phyloP scores from a whole-genome alignment of 2,329 filamentous ascomycete genomes.

The Aspergillus fumigatus region DNA sequence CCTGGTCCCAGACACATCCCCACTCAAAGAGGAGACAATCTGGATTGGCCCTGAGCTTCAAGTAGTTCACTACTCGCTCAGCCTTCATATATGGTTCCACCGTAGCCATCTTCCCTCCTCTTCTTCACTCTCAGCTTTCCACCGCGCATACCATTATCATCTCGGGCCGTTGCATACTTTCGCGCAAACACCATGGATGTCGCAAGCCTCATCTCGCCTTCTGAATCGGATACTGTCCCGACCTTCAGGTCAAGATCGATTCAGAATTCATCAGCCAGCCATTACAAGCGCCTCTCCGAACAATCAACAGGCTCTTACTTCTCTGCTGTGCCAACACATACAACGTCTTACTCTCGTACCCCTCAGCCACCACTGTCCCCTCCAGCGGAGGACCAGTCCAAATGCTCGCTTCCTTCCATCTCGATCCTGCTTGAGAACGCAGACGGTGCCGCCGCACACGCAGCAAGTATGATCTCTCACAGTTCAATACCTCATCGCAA shows the following conservation, averaged over 20 bases:
- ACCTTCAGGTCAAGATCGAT: slow-evolving; percentile 11
- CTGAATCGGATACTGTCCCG: slow-evolving; percentile 16
- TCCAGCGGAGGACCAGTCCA: slow-evolving; percentile 55
- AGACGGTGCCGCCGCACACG: slow-evolving; percentile 57
- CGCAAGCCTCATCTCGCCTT: slow-evolving; percentile 29
- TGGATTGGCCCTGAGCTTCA: slow-evolving; percentile 3
- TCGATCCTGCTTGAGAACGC: slow-evolving; percentile 82
- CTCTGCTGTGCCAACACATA: slow-evolving; percentile 8
- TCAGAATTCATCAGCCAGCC: slow-evolving; percentile 15
- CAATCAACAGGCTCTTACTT: slow-evolving; percentile 19
- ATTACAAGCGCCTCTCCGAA: slow-evolving; percentile 21
- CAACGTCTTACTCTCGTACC: slow-evolving; percentile 24
- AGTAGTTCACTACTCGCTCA: slow-evolving; percentile 1
- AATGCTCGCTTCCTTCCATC: slow-evolving; percentile 87
- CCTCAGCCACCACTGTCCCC: slow-evolving; percentile 35
- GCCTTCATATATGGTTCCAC: slow-evolving; percentile 8
- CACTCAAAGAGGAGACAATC: slow-evolving; percentile 5
- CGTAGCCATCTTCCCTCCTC: neutral
- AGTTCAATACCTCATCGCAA: neutral
- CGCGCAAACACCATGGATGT: slow-evolving; percentile 29
- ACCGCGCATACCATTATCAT: slow-evolving; percentile 7
- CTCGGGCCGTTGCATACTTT: neutral
- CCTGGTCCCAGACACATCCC: slow-evolving; percentile 9
- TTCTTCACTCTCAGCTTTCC: slow-evolving; percentile 3
- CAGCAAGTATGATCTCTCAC: slow-evolving; percentile 33